These are phyloP conservation scores for Lizonia empirigonia DNA, from an alignment of 2,329 filamentous ascomycete genomes.

Conservation along the genomic window DNA sequence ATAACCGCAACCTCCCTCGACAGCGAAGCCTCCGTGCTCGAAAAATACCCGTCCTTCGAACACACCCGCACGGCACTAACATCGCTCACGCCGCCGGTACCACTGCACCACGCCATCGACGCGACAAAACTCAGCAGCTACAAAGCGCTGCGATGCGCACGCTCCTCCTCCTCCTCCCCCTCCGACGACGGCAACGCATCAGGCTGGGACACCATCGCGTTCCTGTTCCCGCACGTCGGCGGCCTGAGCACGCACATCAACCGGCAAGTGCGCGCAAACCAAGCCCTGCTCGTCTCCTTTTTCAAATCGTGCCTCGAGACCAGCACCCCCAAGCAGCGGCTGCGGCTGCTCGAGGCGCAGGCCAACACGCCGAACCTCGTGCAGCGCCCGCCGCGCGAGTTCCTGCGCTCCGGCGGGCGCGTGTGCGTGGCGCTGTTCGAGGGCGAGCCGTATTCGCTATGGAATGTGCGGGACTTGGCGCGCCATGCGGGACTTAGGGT, in stretches of 20 bases:
- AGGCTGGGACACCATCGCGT: slow-evolving; percentile 78
- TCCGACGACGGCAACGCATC: slow-evolving; percentile 28
- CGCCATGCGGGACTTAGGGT: slow-evolving; percentile 76
- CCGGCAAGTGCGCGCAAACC: slow-evolving; percentile 87
- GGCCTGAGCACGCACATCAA: slow-evolving; percentile 93
- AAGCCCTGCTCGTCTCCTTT: slow-evolving; percentile 40
- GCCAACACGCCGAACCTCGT: slow-evolving; percentile 34
- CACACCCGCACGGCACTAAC: slow-evolving; percentile 39
- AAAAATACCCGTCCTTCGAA: slow-evolving; percentile 55
- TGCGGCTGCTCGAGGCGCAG: slow-evolving; percentile 22
- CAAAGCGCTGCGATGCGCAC: slow-evolving; percentile 32
- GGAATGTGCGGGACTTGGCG: slow-evolving; percentile 89
- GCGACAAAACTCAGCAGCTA: slow-evolving; percentile 60
- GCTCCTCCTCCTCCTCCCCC: slow-evolving; percentile 25
- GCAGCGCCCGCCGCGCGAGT: slow-evolving; percentile 22
- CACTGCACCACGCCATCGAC: slow-evolving; percentile 64
- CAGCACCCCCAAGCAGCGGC: slow-evolving; percentile 16
- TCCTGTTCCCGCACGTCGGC: slow-evolving; percentile 97
- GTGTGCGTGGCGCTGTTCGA: slow-evolving; percentile 91
- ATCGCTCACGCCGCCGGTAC: slow-evolving; percentile 42
- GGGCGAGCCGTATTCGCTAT: slow-evolving; percentile 90
- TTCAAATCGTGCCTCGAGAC: slow-evolving; percentile 38
- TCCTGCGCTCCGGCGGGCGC: slow-evolving; percentile 59
- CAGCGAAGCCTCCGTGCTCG: slow-evolving; percentile 60
- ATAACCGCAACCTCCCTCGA: slow-evolving; percentile 75